A percentile compares a stretch with the other conserved stretches of the same genome.
These are phyloP conservation scores for Jacaranda copaia DNA, from an alignment of 257 asterid species.

Conservation along the genomic window DNA sequence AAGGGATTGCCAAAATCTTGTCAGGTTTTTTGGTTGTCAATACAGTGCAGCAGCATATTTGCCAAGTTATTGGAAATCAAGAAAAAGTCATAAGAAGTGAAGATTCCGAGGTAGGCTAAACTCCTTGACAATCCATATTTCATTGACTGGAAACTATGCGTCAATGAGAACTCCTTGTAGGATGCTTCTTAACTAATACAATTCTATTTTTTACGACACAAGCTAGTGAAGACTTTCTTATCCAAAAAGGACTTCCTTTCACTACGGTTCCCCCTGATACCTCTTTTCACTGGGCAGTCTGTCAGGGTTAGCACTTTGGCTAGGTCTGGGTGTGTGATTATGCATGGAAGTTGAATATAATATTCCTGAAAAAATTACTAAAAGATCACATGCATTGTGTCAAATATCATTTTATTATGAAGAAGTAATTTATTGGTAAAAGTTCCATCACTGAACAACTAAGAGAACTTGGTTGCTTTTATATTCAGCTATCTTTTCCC, in stretches of 20 bases:
- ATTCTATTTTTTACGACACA: no score
- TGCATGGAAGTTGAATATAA: conserved; percentile 18
- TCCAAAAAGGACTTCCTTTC: no score
- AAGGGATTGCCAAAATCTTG: conserved; percentile 73
- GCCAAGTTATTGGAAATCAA: conserved; percentile 72
- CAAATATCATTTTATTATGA: not conserved
- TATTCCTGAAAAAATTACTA: not conserved
- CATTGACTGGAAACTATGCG: not conserved
- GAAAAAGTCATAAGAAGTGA: conserved; percentile 75
- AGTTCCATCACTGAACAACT: not conserved
- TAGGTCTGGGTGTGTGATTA: conserved; percentile 2
- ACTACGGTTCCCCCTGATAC: no score
- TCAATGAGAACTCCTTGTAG: not conserved
- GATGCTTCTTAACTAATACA: not conserved
- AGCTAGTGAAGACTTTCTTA: not conserved
- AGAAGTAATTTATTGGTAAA: not conserved
- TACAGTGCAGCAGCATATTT: conserved; percentile 54
- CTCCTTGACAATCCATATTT: not conserved
- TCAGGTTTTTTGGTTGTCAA: conserved; percentile 72
- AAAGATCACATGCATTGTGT: conserved; percentile 2
- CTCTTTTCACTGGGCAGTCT: no score
- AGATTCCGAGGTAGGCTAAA: conserved; percentile 47
- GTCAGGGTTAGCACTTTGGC: no score
- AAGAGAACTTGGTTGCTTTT: conserved; percentile 4
- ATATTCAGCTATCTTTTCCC: not conserved